Conservation (phyloP, 805 yeast genomes). For the Tetrapisispora nanseiensis region DNA sequence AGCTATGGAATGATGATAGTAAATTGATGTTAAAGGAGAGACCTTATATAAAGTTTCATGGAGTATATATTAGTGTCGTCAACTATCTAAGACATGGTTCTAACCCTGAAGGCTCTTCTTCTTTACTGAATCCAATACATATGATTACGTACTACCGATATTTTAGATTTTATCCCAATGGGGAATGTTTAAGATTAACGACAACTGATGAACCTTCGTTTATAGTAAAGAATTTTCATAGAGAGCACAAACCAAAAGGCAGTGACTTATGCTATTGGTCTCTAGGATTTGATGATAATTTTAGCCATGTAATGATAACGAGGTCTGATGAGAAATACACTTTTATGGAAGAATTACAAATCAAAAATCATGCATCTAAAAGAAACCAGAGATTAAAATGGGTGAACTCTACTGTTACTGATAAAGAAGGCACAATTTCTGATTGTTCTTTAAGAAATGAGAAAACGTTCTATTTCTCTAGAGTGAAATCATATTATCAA, state of each 20-base stretch:
- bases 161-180: constrained; percentile 69
- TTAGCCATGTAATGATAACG: constrained; percentile 40
- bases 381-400: constrained; percentile 66
- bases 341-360: constrained; percentile 53
- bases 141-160: constrained; percentile 85
- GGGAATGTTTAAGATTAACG: constrained; percentile 58
- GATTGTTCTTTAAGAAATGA: constrained; percentile 58
- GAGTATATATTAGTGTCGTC: constrained; percentile 77
- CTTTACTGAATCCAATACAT: constrained; percentile 68
- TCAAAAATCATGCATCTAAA: constrained; percentile 50
- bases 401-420: constrained; percentile 50
- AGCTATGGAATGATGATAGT: constrained; percentile 34
- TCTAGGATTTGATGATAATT: constrained; percentile 41
- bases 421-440: constrained; percentile 47
- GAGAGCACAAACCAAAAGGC: constrained; percentile 27
- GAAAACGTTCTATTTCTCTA: constrained; percentile 66
- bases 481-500: constrained; percentile 36
- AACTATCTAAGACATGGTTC: constrained; percentile 81
- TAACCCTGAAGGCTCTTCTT: constrained; percentile 49
- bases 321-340: constrained; percentile 53
- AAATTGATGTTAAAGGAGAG: constrained; percentile 37
- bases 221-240: constrained; percentile 48
- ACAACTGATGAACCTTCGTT: constrained; percentile 61
- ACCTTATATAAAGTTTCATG: constrained; percentile 72
- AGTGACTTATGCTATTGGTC: constrained; percentile 49